phyloP scores from a whole-genome alignment of 2,329 filamentous ascomycete genomes.

The Colletotrichum brevisporum region DNA sequence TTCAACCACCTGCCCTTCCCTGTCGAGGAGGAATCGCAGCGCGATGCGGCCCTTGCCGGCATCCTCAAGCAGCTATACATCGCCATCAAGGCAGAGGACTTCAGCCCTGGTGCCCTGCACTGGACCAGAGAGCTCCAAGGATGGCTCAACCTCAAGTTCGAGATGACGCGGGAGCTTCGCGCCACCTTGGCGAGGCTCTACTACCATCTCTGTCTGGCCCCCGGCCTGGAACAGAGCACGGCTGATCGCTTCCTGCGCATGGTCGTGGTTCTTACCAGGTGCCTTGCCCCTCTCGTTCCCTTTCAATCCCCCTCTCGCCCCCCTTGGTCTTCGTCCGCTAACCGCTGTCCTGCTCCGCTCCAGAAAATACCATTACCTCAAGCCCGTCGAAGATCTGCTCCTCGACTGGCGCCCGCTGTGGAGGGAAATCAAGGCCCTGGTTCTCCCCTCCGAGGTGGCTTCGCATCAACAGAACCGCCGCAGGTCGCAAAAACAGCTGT shows the following conservation, averaged over 20 bases:
- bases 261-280: slow-evolving; percentile 97
- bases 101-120: slow-evolving; percentile 91
- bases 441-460: slow-evolving; percentile 87
- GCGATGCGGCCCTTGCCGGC: slow-evolving; percentile 84
- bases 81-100: slow-evolving; percentile 91
- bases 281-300: slow-evolving; percentile 52
- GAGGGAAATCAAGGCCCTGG: slow-evolving; percentile 91
- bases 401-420: slow-evolving; percentile 95
- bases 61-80: slow-evolving; percentile 97
- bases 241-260: slow-evolving; percentile 95
- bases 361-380: slow-evolving; percentile 95
- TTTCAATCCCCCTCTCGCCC: background rate
- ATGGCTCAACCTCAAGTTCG: slow-evolving; percentile 98
- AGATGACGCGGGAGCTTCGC: slow-evolving; percentile 87
- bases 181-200: slow-evolving; percentile 90
- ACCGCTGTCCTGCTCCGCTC: background rate
- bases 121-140: slow-evolving; percentile 97
- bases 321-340: background rate
- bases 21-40: slow-evolving; percentile 83
- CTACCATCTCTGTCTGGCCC: slow-evolving; percentile 92
- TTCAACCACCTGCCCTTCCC: slow-evolving; percentile 90
- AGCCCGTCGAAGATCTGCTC: slow-evolving; percentile 88
- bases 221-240: slow-evolving; percentile 85
- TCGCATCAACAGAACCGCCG: slow-evolving; percentile 70
- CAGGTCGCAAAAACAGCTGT: slow-evolving; percentile 74